phyloP scores from a whole-genome alignment of 2,329 filamentous ascomycete species.

The Aspergillus sp. region DNA sequence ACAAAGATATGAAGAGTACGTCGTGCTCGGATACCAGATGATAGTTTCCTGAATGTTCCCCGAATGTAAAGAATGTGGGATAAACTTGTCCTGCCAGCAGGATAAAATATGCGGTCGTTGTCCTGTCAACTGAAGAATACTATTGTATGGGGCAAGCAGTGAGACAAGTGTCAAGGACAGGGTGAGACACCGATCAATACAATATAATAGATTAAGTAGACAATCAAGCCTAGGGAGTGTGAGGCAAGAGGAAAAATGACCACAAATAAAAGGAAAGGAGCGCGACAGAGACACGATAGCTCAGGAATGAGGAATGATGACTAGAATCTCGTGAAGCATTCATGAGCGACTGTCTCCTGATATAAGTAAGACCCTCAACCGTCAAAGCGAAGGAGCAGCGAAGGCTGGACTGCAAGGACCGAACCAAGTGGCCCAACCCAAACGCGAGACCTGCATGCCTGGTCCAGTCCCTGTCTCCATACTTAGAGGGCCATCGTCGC shows the following conservation, averaged over 20 bases:
- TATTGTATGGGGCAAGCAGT: slow-evolving; percentile 9
- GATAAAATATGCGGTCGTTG: slow-evolving; percentile 19
- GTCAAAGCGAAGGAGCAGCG: slow-evolving; percentile 1
- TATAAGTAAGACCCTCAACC: slow-evolving; percentile 14
- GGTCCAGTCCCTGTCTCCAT: slow-evolving; percentile 11
- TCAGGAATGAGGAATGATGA: slow-evolving; percentile 13
- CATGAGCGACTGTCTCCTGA: slow-evolving; percentile 15
- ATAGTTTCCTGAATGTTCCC: slow-evolving; percentile 5
- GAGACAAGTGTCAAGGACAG: slow-evolving; percentile 15
- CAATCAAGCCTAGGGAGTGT: slow-evolving; percentile 16
- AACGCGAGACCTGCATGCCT: slow-evolving; percentile 14
- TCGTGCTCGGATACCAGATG: background rate
- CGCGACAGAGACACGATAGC: slow-evolving; percentile 19
- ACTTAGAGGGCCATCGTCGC: slow-evolving; percentile 11
- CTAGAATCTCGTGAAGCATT: slow-evolving; percentile 14
- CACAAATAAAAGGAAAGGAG: slow-evolving; percentile 18
- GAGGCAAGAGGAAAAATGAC: slow-evolving; percentile 15
- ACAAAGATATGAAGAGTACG: slow-evolving; percentile 6
- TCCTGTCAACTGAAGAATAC: slow-evolving; percentile 16
- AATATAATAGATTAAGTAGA: slow-evolving; percentile 7
- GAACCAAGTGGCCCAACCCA: slow-evolving; percentile 8
- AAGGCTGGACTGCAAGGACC: slow-evolving; percentile 16
- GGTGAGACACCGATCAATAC: slow-evolving; percentile 8
- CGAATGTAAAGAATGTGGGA: slow-evolving; percentile 17
- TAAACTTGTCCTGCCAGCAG: slow-evolving; percentile 31